A percentile compares a stretch with the other conserved stretches of the same genome.
phyloP scores from a whole-genome alignment of 768 basidiomycete genomes.

The Suillus sp. region DNA sequence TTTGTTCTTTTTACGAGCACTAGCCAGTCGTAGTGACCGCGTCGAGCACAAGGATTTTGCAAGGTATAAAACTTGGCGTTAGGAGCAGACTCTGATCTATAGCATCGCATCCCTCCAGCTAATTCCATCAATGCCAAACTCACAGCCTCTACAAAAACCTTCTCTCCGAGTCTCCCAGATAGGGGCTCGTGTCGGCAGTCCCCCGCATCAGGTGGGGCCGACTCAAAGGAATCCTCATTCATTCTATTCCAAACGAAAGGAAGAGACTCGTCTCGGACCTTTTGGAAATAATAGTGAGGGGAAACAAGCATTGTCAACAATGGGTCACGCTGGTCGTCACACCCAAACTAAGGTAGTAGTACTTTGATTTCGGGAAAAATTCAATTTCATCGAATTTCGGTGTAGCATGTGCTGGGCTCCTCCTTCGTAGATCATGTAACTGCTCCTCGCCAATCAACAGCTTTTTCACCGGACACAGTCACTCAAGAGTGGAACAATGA shows the following conservation, averaged over 20 bases:
- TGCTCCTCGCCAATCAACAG: not conserved
- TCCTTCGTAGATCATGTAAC: not conserved
- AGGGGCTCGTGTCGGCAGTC: conserved; percentile 1
- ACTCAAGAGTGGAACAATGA: not conserved
- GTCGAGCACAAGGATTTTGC: not conserved
- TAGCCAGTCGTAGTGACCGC: not conserved
- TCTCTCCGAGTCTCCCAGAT: not conserved
- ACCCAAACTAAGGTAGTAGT: not conserved
- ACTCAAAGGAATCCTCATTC: not conserved
- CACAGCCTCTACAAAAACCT: not conserved
- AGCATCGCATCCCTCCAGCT: no score
- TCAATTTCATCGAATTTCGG: not conserved
- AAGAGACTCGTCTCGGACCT: no score
- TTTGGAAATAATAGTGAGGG: no score
- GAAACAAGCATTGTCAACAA: not conserved
- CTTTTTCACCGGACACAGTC: not conserved
- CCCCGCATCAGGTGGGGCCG: not conserved
- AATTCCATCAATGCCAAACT: not conserved
- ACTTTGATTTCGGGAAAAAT: not conserved
- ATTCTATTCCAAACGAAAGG: not conserved
- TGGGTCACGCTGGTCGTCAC: not conserved
- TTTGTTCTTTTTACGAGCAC: conserved; percentile 1
- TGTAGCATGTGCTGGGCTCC: not conserved
- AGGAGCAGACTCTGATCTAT: no score
- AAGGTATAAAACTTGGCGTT: conserved; percentile 1